Evolutionary conservation across 2,329 filamentous ascomycete species (phyloP).

Genomic region (Fonsecaea multimorphosa): DNA sequence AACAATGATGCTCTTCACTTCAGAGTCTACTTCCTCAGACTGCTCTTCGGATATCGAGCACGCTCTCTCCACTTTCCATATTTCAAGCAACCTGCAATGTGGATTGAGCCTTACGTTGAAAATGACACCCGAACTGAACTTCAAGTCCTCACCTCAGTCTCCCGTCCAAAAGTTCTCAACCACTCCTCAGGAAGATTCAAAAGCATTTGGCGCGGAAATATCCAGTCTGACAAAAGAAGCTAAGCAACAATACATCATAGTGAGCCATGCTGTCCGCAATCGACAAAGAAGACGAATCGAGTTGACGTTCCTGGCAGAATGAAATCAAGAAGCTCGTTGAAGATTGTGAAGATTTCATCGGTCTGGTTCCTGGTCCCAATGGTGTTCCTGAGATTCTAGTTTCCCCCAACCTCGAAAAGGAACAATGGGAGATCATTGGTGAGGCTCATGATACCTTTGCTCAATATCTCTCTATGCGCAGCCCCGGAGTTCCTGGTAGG

Average conservation of each 20-base stretch:
- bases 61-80: neutral
- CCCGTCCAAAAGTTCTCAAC: slow-evolving; percentile 13
- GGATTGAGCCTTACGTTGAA: slow-evolving; percentile 11
- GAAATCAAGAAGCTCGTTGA: slow-evolving; percentile 35
- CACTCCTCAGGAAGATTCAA: neutral
- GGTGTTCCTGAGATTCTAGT: slow-evolving; percentile 27
- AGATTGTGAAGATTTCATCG: slow-evolving; percentile 32
- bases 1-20: neutral
- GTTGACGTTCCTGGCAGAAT: slow-evolving; percentile 22
- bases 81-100: neutral
- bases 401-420: slow-evolving; percentile 27
- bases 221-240: slow-evolving; percentile 14
- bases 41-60: neutral
- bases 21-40: slow-evolving; percentile 1
- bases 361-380: slow-evolving; percentile 25
- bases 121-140: slow-evolving; percentile 13
- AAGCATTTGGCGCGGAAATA: neutral
- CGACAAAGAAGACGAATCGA: neutral
- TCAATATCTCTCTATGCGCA: slow-evolving; percentile 21
- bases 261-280: slow-evolving; percentile 7
- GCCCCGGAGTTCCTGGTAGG: slow-evolving; percentile 14
- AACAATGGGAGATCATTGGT: slow-evolving; percentile 27
- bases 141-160: slow-evolving; percentile 11
- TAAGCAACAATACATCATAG: slow-evolving; percentile 26
- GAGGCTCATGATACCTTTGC: slow-evolving; percentile 27